These are phyloP conservation scores for Earliella scabrosa DNA, from an alignment of 1,284 basidiomycete species.

Conservation along the genomic window DNA sequence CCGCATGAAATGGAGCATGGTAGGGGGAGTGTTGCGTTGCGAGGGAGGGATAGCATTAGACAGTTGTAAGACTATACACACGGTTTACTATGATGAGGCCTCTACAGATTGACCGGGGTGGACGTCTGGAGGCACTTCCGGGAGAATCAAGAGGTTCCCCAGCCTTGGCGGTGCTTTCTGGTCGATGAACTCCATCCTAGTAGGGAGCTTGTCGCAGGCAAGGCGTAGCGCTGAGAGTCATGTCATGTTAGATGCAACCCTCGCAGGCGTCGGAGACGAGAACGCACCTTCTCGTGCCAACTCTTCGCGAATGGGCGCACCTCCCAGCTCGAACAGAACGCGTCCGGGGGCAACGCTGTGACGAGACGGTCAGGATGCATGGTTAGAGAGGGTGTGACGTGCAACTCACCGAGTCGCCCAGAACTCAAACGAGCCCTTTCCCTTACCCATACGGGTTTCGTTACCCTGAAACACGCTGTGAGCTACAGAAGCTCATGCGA, in stretches of 20 bases:
- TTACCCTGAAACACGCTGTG: conserved; percentile 68
- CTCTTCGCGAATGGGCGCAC: conserved; percentile 89
- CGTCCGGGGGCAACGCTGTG: conserved; percentile 87
- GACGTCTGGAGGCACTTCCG: conserved; percentile 29
- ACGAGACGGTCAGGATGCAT: background rate
- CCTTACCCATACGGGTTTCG: conserved; percentile 99
- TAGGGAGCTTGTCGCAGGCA: conserved; percentile 90
- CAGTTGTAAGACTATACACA: background rate
- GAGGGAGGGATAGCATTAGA: conserved; percentile 6
- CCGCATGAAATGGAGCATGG: no score
- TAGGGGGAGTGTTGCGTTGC: no score
- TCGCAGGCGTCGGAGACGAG: background rate
- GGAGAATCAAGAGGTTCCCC: conserved; percentile 68
- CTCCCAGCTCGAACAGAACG: conserved; percentile 95
- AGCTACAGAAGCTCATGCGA: background rate
- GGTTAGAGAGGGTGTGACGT: background rate
- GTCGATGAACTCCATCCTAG: conserved; percentile 88
- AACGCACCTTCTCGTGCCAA: conserved; percentile 87
- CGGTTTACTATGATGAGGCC: conserved; percentile 1
- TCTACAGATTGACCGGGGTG: conserved; percentile 1
- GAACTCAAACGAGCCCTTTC: conserved; percentile 96
- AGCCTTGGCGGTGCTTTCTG: conserved; percentile 76
- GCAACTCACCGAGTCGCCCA: conserved; percentile 88
- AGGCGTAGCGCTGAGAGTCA: conserved; percentile 75
- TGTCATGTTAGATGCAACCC: background rate